Conservation (phyloP, 2,329 filamentous ascomycete species). For the Triangularia verruculosa region DNA sequence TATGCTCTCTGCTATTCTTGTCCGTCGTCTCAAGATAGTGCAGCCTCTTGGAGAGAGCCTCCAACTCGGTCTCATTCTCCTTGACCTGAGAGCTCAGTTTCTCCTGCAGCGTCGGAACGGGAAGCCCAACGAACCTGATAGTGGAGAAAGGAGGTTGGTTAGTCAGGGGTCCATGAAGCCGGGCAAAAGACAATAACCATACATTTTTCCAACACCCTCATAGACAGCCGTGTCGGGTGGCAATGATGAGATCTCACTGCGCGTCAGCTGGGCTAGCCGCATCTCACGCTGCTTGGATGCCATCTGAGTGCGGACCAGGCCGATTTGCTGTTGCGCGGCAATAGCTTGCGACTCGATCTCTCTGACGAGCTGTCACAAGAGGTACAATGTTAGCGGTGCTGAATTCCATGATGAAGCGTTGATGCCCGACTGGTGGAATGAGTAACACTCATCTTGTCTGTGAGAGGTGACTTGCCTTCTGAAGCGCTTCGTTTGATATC, state of each 20-base stretch:
- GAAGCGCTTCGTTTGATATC: constrained; percentile 87
- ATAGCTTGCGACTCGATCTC: constrained; percentile 91
- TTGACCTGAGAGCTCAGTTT: constrained; percentile 74
- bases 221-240: constrained; percentile 78
- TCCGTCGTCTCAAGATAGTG: constrained; percentile 92
- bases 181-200: constrained; percentile 32
- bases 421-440: constrained; percentile 14
- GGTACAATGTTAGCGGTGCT: constrained; percentile 7
- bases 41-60: constrained; percentile 80
- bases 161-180: background rate
- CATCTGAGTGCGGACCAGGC: constrained; percentile 80
- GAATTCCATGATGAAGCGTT: background rate
- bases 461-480: constrained; percentile 63
- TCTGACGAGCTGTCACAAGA: constrained; percentile 67
- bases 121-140: constrained; percentile 79
- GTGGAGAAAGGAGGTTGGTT: background rate
- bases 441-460: background rate
- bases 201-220: constrained; percentile 98
- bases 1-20: constrained; percentile 88
- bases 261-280: constrained; percentile 82
- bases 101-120: constrained; percentile 68
- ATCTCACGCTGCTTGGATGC: constrained; percentile 82
- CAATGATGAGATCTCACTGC: constrained; percentile 75
- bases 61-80: constrained; percentile 72
- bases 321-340: constrained; percentile 88